These are phyloP conservation scores for Talaromyces ruber DNA, from an alignment of 495 filamentous ascomycete species.

Conservation along the genomic window DNA sequence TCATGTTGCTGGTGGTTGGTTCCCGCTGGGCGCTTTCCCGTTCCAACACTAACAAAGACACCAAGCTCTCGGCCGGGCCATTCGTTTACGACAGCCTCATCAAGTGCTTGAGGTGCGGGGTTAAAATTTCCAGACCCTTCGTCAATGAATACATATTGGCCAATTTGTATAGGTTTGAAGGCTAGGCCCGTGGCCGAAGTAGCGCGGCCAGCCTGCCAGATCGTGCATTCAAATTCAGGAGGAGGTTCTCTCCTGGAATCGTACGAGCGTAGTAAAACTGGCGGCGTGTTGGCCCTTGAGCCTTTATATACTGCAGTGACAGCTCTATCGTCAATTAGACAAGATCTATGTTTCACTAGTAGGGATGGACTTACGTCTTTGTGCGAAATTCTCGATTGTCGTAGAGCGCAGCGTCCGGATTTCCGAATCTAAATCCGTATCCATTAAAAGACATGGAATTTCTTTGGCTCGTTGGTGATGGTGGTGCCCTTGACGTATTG, in stretches of 20 bases:
- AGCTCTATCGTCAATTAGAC: constrained; percentile 42
- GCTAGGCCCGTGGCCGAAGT: constrained; percentile 85
- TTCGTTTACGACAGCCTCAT: constrained; percentile 86
- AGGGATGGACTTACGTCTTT: constrained; percentile 69
- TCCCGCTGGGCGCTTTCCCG: constrained; percentile 73
- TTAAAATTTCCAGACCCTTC: constrained; percentile 91
- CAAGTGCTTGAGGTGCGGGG: constrained; percentile 72
- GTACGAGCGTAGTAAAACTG: constrained; percentile 80
- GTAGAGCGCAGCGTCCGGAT: constrained; percentile 60
- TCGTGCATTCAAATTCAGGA: constrained; percentile 80
- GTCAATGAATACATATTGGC: constrained; percentile 87
- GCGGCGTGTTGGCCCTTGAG: constrained; percentile 51
- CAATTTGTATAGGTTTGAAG: constrained; percentile 93
- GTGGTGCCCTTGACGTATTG: constrained; percentile 19
- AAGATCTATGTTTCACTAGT: neutral
- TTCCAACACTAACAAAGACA: constrained; percentile 85
- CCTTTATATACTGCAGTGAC: constrained; percentile 90
- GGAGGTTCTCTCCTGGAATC: constrained; percentile 86
- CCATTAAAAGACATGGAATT: constrained; percentile 23
- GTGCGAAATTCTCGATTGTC: constrained; percentile 78
- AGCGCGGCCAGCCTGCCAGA: constrained; percentile 96
- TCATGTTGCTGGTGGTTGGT: constrained; percentile 57
- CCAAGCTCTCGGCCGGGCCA: constrained; percentile 90
- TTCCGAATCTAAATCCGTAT: constrained; percentile 39
- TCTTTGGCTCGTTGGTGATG: constrained; percentile 18